Evolutionary conservation across 1,139 yeast species (phyloP), one percentile per base, ranked within the genome.

Genomic region (Candida tropicalis): DNA sequence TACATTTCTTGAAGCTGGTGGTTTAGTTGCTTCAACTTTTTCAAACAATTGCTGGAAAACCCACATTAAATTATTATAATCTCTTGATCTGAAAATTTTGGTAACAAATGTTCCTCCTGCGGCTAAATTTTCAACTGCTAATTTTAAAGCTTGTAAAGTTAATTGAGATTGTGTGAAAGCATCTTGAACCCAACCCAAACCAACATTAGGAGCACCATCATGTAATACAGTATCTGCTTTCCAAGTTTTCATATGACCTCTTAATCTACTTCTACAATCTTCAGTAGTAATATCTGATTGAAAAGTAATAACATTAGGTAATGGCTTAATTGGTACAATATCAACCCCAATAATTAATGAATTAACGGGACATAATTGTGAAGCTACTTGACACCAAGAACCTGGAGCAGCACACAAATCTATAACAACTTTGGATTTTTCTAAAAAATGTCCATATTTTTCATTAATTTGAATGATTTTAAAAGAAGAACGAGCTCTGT

Each of bases 381-480:
- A 82, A 1, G 99, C 99, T 35, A 95, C 99, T 69, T 93, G 99
- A 77, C 99, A 93, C 98, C 99, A 93, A 3, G 97, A 90, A 46
- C 99, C 99, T 26, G 99, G 99, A 3, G 99, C 99, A 45, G 99
- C 98, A 85, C 99, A 93, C 56, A 93, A 75, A 79, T 93, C 99
- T 44, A 93, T 88, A 35, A 93, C 97, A 36, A 93, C 98, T 66
- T 89, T 93, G n/a, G 98, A 90, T 65, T 87, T 87, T 59, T 91
- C 97, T 47, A 91, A 71, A 63, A 93, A 93, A 66, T 90, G 97
- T 24, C 97, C 97, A 72, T 82, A 95, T 63, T 93, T 93, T 62
- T 95, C 97, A 70, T 95, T 93, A 50, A 93, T 88, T 66, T 93
- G 99, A 47, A 95, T 77, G 55, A 93, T 82, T 66, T 93, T 93